These are phyloP conservation scores for Lupinus albus DNA, from an alignment of 306 rosid species.

Conservation along the genomic window DNA sequence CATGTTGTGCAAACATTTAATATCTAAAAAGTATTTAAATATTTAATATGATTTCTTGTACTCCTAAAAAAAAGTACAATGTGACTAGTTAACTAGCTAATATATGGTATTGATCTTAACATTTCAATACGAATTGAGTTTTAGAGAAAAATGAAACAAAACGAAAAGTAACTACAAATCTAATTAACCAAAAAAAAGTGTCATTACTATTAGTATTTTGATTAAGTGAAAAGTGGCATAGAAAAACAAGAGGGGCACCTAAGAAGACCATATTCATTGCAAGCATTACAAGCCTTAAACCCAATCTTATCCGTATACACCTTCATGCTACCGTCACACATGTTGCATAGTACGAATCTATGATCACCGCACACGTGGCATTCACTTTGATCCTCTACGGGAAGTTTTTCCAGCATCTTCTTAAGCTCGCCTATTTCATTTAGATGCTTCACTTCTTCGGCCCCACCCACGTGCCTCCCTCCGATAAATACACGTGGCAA, in stretches of 20 bases:
- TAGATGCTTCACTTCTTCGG: conserved; percentile 68
- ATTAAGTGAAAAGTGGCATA: conserved; percentile 36
- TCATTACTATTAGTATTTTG: not conserved
- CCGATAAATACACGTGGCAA: conserved; percentile 78
- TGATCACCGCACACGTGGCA: conserved; percentile 69
- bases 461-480: conserved; percentile 81
- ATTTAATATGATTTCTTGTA: not conserved
- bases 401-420: conserved; percentile 63
- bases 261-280: conserved; percentile 82
- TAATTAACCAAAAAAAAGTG: conserved; percentile 26
- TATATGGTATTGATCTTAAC: conserved; percentile 34
- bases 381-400: conserved; percentile 55
- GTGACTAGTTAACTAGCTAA: conserved; percentile 35
- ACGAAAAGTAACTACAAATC: no score
- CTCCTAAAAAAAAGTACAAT: conserved; percentile 6
- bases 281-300: conserved; percentile 58
- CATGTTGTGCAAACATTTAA: not conserved
- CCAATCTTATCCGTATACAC: conserved; percentile 59
- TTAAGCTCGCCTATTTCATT: conserved; percentile 85
- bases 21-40: no score
- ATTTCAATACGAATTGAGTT: no score
- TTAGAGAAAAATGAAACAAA: no score
- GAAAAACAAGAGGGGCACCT: conserved; percentile 83
- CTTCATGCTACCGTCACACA: conserved; percentile 79
- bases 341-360: conserved; percentile 69